Percentiles rank a stretch among this genome's conserved stretches.
Evolutionary conservation across 2,329 filamentous ascomycete species (phyloP).

Genomic region (Neurospora crassa): DNA sequence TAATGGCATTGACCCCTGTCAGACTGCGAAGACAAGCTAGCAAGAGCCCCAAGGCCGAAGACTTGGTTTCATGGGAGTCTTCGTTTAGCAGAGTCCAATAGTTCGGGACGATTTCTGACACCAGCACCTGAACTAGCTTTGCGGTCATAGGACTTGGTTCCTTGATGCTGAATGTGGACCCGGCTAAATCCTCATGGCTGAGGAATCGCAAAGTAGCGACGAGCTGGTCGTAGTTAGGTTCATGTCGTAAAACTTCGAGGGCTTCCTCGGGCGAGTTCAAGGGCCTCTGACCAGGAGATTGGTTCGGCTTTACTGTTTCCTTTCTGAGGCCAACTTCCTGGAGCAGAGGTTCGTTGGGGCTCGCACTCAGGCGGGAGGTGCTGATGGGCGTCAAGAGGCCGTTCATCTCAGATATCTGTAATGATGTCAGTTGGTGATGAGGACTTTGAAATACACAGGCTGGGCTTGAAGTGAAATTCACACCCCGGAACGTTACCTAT

Average conservation of each 20-base stretch:
- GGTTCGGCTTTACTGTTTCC: background rate
- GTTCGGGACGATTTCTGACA: constrained; percentile 66
- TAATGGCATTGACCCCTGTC: constrained; percentile 66
- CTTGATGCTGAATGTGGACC: constrained; percentile 43
- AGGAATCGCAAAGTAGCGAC: constrained; percentile 44
- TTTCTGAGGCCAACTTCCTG: constrained; percentile 24
- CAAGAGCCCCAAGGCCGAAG: constrained; percentile 39
- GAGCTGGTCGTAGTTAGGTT: constrained; percentile 53
- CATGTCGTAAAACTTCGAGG: constrained; percentile 48
- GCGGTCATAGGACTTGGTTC: constrained; percentile 58
- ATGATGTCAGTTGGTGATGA: background rate
- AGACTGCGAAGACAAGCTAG: constrained; percentile 61
- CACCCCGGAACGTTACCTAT: background rate
- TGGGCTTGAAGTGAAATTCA: background rate
- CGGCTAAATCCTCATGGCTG: constrained; percentile 18
- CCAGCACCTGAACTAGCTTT: constrained; percentile 65
- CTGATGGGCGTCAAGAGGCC: constrained; percentile 44
- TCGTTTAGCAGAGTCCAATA: constrained; percentile 64
- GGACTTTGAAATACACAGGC: background rate
- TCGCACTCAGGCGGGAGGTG: constrained; percentile 37
- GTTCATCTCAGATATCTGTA: constrained; percentile 35
- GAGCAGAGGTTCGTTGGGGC: constrained; percentile 28
- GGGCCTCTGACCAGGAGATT: background rate
- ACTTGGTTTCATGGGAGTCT: constrained; percentile 22
- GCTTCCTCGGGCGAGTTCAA: constrained; percentile 36